phyloP scores from a whole-genome alignment of 495 filamentous ascomycete genomes.

The Physcia stellaris region DNA sequence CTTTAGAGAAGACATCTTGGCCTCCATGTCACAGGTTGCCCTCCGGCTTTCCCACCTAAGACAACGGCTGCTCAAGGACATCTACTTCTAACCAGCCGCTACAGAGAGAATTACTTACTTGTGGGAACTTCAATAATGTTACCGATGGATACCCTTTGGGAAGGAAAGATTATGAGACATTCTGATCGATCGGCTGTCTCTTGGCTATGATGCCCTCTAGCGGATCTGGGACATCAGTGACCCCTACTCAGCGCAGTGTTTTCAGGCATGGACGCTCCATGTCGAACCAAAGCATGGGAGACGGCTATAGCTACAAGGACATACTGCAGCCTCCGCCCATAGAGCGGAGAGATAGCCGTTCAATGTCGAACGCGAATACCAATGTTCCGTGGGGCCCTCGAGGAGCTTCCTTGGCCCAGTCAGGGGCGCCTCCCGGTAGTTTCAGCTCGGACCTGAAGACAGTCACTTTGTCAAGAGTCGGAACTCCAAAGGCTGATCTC shows the following conservation, averaged over 20 bases:
- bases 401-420: constrained; percentile 49
- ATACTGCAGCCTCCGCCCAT: constrained; percentile 25
- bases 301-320: constrained; percentile 33
- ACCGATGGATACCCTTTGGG: too few relatives aligned
- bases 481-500: constrained; percentile 54
- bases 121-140: too few relatives aligned
- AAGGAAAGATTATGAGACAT: too few relatives aligned
- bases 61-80: too few relatives aligned
- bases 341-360: constrained; percentile 32
- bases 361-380: constrained; percentile 45
- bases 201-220: constrained; percentile 33
- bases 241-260: constrained; percentile 54
- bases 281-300: constrained; percentile 29
- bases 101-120: too few relatives aligned
- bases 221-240: constrained; percentile 50
- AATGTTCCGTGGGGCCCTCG: constrained; percentile 41
- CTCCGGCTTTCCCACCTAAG: too few relatives aligned
- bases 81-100: too few relatives aligned
- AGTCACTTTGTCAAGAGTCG: constrained; percentile 50
- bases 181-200: too few relatives aligned
- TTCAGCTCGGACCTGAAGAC: constrained; percentile 85
- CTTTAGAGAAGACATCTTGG: too few relatives aligned
- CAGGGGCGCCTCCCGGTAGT: constrained; percentile 66
- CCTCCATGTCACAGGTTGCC: too few relatives aligned
- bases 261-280: constrained; percentile 42